Base-by-base conservation (phyloP, 1,284 basidiomycete species). In the Veloporphyrellus conicus region DNA sequence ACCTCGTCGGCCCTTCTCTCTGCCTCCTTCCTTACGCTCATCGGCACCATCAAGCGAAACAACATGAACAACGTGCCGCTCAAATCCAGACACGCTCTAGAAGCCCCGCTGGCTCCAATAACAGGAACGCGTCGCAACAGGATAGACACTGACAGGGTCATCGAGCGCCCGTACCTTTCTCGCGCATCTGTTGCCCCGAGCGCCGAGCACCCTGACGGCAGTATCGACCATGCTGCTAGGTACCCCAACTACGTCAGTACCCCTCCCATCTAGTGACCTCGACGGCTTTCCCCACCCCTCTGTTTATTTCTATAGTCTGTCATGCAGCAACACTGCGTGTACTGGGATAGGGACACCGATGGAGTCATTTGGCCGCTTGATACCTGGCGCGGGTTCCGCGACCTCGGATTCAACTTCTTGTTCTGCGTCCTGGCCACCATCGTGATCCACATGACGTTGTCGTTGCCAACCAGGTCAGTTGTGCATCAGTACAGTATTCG, bases 351-450 rank as follows among this genome's bases (percentile, higher is more conserved):
- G 11, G 74, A 73, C 53, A 20, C 42, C 10, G 74, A 77, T 48
- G 71, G 73, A 15, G 50, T 76, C 34, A 68, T 77, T 42, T 76
- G 71, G 68, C 76, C 75, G 3, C 54, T 57, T 11, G 71, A 77
- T 49, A 77, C 76, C 11, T 74, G 64, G 61, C 61, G 61, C 22
- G 71, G 68, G 7, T 72, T 76, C 55, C 63, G 67, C 45, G 63
- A 64, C 37, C 66, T 77, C 19, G 70, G 71, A 6, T 76, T 72
- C 61, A 69, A 68, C 45, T 31, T 74, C 41, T 48, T 75, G 45
- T 63, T 76, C 47, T 60, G 64, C 48, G 44, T 68, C 12, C 43
- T 74, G 27, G 64, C 72, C 23, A 59, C 59, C 40, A 54, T 66
- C 51, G 59, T 74, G 45, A 63, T 76, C 37, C 72, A 78, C 58